phyloP scores from a whole-genome alignment of 2,329 filamentous ascomycete genomes.

The Hymenoscyphus salicellus region DNA sequence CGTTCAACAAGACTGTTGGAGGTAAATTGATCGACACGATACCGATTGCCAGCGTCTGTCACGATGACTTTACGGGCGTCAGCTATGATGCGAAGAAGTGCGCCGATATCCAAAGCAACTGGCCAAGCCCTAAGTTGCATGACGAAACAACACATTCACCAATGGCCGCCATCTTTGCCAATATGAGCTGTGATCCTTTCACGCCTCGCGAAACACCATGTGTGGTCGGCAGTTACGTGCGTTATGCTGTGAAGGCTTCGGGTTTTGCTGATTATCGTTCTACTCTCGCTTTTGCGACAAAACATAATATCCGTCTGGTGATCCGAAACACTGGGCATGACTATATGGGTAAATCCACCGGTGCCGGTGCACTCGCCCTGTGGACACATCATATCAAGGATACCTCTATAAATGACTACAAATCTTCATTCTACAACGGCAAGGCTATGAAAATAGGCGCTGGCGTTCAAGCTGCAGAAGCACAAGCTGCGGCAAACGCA shows the following conservation, averaged over 20 bases:
- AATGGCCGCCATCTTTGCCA: constrained; percentile 41
- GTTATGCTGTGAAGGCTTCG: constrained; percentile 30
- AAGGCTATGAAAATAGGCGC: constrained; percentile 52
- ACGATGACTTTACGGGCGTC: constrained; percentile 15
- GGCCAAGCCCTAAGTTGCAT: too few species aligned
- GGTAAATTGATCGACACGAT: constrained; percentile 39
- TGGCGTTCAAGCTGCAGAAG: constrained; percentile 50
- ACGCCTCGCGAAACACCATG: constrained; percentile 39
- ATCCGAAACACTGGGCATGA: constrained; percentile 57
- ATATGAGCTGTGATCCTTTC: constrained; percentile 31
- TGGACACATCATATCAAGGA: constrained; percentile 55
- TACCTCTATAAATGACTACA: constrained; percentile 40
- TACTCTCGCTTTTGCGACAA: constrained; percentile 38
- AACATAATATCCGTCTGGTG: constrained; percentile 40
- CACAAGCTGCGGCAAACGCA: constrained; percentile 41
- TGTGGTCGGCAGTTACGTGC: constrained; percentile 21
- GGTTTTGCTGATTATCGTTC: constrained; percentile 22
- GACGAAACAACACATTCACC: too few species aligned
- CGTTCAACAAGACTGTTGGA: constrained; percentile 44
- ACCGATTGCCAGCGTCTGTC: constrained; percentile 32
- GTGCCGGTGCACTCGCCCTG: constrained; percentile 53
- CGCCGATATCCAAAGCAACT: constrained; percentile 23
- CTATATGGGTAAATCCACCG: constrained; percentile 56
- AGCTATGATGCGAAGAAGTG: constrained; percentile 25
- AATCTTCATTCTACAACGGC: constrained; percentile 44